phyloP scores from a whole-genome alignment of 78 protist species.

The Paratrimastix pyriformis region DNA sequence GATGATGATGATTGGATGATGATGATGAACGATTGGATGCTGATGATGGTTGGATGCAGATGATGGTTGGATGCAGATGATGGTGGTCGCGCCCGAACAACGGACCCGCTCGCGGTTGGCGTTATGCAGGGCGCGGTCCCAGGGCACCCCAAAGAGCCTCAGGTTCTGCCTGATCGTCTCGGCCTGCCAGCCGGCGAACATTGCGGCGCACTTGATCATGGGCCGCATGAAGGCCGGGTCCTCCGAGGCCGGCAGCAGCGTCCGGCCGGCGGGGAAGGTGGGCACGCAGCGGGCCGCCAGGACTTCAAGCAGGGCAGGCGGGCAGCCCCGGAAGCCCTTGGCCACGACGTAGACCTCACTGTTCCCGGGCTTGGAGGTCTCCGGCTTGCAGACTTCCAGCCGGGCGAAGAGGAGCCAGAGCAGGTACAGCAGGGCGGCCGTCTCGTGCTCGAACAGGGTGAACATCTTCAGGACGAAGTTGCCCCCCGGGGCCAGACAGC shows the following conservation, averaged over 20 bases:
- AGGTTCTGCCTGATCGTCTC: background rate
- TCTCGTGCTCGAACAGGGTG: conserved; percentile 20
- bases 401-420: background rate
- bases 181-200: background rate
- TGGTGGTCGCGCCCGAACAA: no score
- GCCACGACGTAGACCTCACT: conserved; percentile 19
- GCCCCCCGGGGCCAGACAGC: conserved; percentile 19
- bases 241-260: background rate
- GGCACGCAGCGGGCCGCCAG: background rate
- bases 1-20: no score
- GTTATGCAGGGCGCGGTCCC: no score
- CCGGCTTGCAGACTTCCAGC: conserved; percentile 20
- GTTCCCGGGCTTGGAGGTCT: conserved; percentile 19
- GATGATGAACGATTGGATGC: no score
- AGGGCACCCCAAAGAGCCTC: no score
- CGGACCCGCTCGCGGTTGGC: no score
- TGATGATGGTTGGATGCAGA: no score
- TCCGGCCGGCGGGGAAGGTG: background rate
- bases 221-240: background rate
- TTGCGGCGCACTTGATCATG: background rate
- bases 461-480: conserved; percentile 29
- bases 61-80: no score
- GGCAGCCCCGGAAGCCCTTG: background rate
- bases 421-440: background rate
- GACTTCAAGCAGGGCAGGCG: background rate